A percentile compares a stretch with the other conserved stretches of the same genome.
phyloP scores from a whole-genome alignment of 768 basidiomycete species.

The Hemileccinum impolitum region DNA sequence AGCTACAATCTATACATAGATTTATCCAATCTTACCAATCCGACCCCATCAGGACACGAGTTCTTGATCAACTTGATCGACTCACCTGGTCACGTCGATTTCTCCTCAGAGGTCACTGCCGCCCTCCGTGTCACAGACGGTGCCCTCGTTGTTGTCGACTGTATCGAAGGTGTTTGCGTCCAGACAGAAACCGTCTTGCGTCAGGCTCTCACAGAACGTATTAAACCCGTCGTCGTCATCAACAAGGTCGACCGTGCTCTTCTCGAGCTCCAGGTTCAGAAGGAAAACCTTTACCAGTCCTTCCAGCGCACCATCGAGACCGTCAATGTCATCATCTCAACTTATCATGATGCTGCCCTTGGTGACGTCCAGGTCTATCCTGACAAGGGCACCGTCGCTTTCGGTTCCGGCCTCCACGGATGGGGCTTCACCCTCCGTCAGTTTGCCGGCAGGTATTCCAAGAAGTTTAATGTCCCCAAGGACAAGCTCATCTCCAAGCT shows the following conservation, averaged over 20 bases:
- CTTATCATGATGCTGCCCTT: conserved; percentile 89
- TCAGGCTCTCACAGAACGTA: conserved; percentile 95
- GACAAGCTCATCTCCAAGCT: conserved; percentile 97
- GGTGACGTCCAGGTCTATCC: conserved; percentile 99
- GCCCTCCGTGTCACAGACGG: conserved; percentile 99
- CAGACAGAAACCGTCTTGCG: conserved; percentile 99
- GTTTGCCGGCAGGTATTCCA: conserved; percentile 90
- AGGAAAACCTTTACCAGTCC: conserved; percentile 96
- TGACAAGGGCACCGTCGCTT: conserved; percentile 96
- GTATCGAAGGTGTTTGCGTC: conserved; percentile 98
- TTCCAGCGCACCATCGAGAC: conserved; percentile 97
- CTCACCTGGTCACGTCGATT: conserved; percentile 99
- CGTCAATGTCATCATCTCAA: conserved; percentile 98
- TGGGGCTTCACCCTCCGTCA: conserved; percentile 99
- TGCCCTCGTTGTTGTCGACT: conserved; percentile 99
- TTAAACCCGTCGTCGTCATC: conserved; percentile 99
- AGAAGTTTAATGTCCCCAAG: conserved; percentile 99
- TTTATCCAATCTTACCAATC: not conserved
- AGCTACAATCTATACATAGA: conserved; percentile 5
- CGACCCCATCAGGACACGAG: conserved; percentile 60
- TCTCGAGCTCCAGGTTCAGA: conserved; percentile 94
- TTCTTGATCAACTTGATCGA: conserved; percentile 99
- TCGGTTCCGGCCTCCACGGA: conserved; percentile 98
- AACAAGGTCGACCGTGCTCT: conserved; percentile 99
- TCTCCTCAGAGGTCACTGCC: conserved; percentile 99